Conservation (phyloP, 345 rosid species). For the Linum lewisii region DNA sequence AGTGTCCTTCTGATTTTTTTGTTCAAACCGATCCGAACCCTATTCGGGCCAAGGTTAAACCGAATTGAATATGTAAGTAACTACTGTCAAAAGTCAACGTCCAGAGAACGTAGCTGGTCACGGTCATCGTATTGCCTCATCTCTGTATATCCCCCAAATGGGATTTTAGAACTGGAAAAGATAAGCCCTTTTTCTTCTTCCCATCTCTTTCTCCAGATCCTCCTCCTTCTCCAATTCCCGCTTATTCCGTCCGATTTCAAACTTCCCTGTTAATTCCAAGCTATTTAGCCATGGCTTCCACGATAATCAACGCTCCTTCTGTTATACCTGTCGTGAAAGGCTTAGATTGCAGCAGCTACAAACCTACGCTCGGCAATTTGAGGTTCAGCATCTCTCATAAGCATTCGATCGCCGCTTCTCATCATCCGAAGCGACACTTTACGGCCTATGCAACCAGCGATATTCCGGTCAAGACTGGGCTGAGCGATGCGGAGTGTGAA, state of each 20-base stretch:
- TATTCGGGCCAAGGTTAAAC: too few species aligned
- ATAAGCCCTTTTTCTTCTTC: neutral
- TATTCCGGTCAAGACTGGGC: constrained; percentile 6
- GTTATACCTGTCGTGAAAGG: constrained; percentile 12
- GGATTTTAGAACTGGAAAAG: neutral
- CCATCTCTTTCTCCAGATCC: neutral
- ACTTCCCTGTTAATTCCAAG: neutral
- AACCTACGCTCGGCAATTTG: constrained; percentile 1
- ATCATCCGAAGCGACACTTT: constrained; percentile 4
- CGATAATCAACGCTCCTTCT: constrained; percentile 13
- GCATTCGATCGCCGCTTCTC: neutral
- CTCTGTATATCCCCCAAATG: neutral
- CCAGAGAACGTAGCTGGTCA: too few species aligned
- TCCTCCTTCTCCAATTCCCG: neutral
- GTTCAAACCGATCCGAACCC: too few species aligned
- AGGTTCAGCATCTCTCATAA: neutral
- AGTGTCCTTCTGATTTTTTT: too few species aligned
- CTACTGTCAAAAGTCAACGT: too few species aligned
- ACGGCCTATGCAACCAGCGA: constrained; percentile 11
- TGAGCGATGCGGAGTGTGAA: constrained; percentile 71
- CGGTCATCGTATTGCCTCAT: too few species aligned
- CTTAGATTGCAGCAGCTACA: constrained; percentile 16
- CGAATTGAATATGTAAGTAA: too few species aligned
- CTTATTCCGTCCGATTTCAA: neutral
- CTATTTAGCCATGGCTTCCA: constrained; percentile 17